Evolutionary conservation across 768 basidiomycete species (phyloP).

Genomic region (Amanita phalloides): DNA sequence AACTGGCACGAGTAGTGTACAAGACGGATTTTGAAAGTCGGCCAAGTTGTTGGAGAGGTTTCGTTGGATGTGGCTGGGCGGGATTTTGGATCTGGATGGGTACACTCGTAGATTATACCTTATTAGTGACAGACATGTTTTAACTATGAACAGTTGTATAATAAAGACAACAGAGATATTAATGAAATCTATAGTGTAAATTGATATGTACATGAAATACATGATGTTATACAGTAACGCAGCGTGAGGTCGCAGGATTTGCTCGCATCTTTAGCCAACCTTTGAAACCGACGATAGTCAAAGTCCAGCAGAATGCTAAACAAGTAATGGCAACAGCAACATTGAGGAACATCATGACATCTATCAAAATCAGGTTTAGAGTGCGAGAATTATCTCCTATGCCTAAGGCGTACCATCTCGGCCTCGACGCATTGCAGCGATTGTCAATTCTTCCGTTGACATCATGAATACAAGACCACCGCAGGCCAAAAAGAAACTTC

Average conservation of each 20-base stretch:
- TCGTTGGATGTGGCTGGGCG: constrained; percentile 78
- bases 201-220: background rate
- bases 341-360: constrained; percentile 86
- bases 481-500: constrained; percentile 76
- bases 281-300: constrained; percentile 68
- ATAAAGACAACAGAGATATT: background rate
- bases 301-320: constrained; percentile 77
- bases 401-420: constrained; percentile 52
- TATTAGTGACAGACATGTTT: constrained; percentile 4
- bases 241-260: constrained; percentile 13
- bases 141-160: background rate
- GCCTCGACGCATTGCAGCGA: constrained; percentile 85
- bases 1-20: constrained; percentile 69
- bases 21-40: constrained; percentile 68
- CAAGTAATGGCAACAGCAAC: constrained; percentile 80
- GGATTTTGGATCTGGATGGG: constrained; percentile 88
- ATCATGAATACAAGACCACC: constrained; percentile 89
- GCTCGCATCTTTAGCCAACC: constrained; percentile 57
- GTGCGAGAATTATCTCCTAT: background rate
- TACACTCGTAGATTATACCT: constrained; percentile 55
- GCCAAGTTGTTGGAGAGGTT: constrained; percentile 83
- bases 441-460: constrained; percentile 81
- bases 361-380: constrained; percentile 22
- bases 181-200: background rate
- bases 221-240: constrained; percentile 5